These are phyloP conservation scores for Globisporangium orthogonon DNA, from an alignment of 352 stramenopile genomes.

Conservation along the genomic window DNA sequence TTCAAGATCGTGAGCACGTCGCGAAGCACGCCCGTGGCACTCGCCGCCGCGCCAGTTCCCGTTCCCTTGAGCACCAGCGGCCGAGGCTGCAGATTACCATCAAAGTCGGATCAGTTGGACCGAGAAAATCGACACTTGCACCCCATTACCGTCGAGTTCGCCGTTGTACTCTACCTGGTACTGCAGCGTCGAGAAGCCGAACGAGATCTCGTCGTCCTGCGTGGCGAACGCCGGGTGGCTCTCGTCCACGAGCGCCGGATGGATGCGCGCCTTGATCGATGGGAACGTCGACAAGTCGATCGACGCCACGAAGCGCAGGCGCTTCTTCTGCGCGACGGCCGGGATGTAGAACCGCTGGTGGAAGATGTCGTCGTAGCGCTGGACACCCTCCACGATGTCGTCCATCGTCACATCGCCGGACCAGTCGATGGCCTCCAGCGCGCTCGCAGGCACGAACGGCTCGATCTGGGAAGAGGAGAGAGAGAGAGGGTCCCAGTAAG, in stretches of 20 bases:
- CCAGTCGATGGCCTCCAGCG: slow-evolving; percentile 44
- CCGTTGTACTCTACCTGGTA: slow-evolving; percentile 26
- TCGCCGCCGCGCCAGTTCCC: slow-evolving; percentile 50
- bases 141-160: neutral
- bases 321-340: slow-evolving; percentile 34
- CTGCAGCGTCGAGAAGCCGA: slow-evolving; percentile 65
- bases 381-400: slow-evolving; percentile 38
- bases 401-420: slow-evolving; percentile 34
- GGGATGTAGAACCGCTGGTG: slow-evolving; percentile 42
- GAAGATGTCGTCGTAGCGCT: slow-evolving; percentile 54
- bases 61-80: slow-evolving; percentile 66
- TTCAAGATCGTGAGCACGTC: slow-evolving; percentile 74
- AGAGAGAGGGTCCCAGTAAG: neutral
- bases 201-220: slow-evolving; percentile 68
- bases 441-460: slow-evolving; percentile 37
- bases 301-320: slow-evolving; percentile 61
- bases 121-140: neutral
- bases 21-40: slow-evolving; percentile 63
- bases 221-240: slow-evolving; percentile 52
- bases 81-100: slow-evolving; percentile 19
- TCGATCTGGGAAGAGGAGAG: slow-evolving; percentile 19
- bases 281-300: slow-evolving; percentile 52
- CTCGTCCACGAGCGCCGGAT: slow-evolving; percentile 49
- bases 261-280: slow-evolving; percentile 39
- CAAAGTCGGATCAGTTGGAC: neutral